Base-by-base conservation (phyloP, 352 stramenopile species). In the Phytopythium boreale region DNA sequence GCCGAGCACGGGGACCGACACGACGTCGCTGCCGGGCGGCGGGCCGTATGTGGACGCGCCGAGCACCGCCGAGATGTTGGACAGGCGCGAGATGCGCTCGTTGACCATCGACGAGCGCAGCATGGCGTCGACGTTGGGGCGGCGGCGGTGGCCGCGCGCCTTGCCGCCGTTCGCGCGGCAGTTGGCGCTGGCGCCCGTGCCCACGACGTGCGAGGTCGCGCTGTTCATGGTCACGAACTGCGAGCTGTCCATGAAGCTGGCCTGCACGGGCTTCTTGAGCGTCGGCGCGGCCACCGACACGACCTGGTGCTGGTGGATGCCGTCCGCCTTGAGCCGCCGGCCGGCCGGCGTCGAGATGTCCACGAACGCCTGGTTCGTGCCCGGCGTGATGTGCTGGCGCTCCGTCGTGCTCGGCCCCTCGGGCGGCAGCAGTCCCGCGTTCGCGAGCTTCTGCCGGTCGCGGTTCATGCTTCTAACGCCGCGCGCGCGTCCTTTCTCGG, bases 61-160 rank as follows among this genome's bases (percentile, higher is more conserved):
- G 14, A 64, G 59, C 22, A 71, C 55, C 36, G 63, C 72, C 61
- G 77, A 83, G 58, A 81, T 49, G 41, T 71, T 80, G 24, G 77
- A 84, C n/a, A 80, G 70, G 2, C 68, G 70, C 36, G 69, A 76
- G 22, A 88, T 59, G 56, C 79, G 82, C 41, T 89, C 66, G 36
- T 66, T 75, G 51, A 92, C 80, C 62, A 86, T 77, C 36, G 78
- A 88, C 14, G 83, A 85, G 10, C 80, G 77, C 47, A 92, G 64
- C 74, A 93, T 87, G 22, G 79, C 78, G 60, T 89, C 74, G 7
- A 92, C 79, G 36, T 90, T 87, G 7, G 82, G 67, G 12, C 74
- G 79, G 11, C 80, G 80, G 2, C 75, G 78, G 47, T 55, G 47
- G 27, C 49, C 49, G 8, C 71, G 69, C 43, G 43, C 41, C 4